Conservation (phyloP, 148 eudicot genomes). For the Chenopodium album region DNA sequence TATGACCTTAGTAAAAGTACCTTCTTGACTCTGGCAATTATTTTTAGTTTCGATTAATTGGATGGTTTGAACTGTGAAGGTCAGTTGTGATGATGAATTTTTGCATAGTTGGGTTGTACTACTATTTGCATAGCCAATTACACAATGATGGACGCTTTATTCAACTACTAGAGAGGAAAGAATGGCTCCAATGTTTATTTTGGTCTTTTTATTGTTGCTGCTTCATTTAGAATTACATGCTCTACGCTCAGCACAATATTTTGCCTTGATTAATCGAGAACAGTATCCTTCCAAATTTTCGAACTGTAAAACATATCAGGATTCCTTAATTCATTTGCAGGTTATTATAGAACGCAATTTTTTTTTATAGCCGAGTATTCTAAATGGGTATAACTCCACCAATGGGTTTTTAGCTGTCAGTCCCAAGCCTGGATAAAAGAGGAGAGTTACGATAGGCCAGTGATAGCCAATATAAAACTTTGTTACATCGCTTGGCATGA, state of each 20-base stretch:
- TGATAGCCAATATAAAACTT: no score
- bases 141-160: background rate
- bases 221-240: background rate
- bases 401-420: no score
- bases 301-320: no score
- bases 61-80: background rate
- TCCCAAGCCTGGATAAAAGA: no score
- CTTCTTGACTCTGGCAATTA: background rate
- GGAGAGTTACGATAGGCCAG: no score
- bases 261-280: no score
- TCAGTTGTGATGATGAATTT: background rate
- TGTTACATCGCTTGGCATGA: no score
- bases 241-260: background rate
- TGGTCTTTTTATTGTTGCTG: background rate
- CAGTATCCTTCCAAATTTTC: no score
- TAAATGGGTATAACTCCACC: no score
- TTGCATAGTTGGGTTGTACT: background rate
- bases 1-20: background rate
- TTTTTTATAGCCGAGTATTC: no score
- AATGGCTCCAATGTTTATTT: background rate
- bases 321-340: no score
- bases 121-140: background rate
- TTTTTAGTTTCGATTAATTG: background rate
- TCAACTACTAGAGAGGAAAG: background rate
- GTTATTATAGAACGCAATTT: no score